Percentiles rank a stretch among this genome's conserved stretches.
Conservation (phyloP, 768 basidiomycete genomes). For the Amylocystis lapponica region DNA sequence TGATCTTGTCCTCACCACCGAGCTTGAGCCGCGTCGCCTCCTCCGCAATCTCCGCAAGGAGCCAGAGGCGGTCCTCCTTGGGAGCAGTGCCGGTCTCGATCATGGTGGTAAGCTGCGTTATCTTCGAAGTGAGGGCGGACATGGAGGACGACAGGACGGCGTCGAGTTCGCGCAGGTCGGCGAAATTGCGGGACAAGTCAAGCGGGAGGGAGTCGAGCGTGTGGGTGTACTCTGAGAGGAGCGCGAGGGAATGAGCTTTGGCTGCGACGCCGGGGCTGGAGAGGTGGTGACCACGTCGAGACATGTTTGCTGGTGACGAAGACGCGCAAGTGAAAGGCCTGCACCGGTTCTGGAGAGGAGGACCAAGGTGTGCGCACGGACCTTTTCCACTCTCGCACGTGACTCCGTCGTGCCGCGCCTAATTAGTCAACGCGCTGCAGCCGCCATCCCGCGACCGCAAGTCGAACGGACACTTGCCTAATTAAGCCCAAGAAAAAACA, state of each 20-base stretch:
- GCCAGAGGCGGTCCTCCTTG: conserved; percentile 75
- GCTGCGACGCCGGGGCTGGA: conserved; percentile 16
- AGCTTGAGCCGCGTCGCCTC: conserved; percentile 88
- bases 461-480: no score
- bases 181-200: conserved; percentile 91
- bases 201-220: conserved; percentile 90
- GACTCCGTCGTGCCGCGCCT: no score
- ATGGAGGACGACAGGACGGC: conserved; percentile 92
- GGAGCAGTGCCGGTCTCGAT: conserved; percentile 56
- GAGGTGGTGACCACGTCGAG: conserved; percentile 1
- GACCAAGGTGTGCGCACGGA: no score
- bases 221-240: conserved; percentile 83
- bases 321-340: no score
- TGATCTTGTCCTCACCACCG: conserved; percentile 97
- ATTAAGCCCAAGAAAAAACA: no score
- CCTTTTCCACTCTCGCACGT: no score
- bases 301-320: no score
- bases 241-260: conserved; percentile 56
- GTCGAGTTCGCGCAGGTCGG: conserved; percentile 96
- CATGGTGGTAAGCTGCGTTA: conserved; percentile 67
- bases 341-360: no score
- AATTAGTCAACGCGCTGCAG: no score
- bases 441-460: no score
- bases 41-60: conserved; percentile 90
- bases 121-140: conserved; percentile 72